Evolutionary conservation across 257 asterid genomes (phyloP).

Genomic region (Jacaranda copaia): DNA sequence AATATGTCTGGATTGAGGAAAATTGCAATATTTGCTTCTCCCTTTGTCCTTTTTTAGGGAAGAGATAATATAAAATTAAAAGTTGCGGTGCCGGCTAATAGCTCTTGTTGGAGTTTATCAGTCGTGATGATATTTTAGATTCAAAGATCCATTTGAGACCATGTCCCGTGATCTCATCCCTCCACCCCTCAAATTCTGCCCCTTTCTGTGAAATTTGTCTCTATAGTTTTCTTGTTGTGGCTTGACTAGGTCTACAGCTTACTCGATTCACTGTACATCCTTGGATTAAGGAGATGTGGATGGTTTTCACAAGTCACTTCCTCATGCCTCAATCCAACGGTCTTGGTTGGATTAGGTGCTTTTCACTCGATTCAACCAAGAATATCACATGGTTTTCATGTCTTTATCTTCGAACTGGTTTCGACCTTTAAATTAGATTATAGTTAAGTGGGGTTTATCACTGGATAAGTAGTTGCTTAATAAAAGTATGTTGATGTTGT

Average conservation of each 20-base stretch:
- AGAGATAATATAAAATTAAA: neutral
- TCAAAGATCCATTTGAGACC: neutral
- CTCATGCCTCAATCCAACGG: too few species aligned
- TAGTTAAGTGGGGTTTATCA: neutral
- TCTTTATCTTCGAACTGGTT: slow-evolving; percentile 15
- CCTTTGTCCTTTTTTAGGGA: neutral
- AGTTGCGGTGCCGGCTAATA: neutral
- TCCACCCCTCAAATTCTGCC: neutral
- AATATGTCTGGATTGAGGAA: neutral
- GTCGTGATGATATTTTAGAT: slow-evolving; percentile 8
- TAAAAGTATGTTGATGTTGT: neutral
- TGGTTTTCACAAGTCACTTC: too few species aligned
- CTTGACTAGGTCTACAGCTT: neutral
- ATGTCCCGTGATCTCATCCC: slow-evolving; percentile 12
- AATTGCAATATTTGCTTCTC: slow-evolving; percentile 11
- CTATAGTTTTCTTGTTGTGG: neutral
- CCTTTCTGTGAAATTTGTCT: neutral
- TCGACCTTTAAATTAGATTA: neutral
- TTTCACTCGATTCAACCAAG: too few species aligned
- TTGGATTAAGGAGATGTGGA: too few species aligned
- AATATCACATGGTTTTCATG: neutral
- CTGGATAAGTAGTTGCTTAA: neutral
- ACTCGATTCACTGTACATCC: too few species aligned
- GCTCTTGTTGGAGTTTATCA: neutral
- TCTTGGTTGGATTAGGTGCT: too few species aligned